phyloP scores from a whole-genome alignment of 2,329 filamentous ascomycete species.

The Ophiocordyceps polyrhachis-furcata region DNA sequence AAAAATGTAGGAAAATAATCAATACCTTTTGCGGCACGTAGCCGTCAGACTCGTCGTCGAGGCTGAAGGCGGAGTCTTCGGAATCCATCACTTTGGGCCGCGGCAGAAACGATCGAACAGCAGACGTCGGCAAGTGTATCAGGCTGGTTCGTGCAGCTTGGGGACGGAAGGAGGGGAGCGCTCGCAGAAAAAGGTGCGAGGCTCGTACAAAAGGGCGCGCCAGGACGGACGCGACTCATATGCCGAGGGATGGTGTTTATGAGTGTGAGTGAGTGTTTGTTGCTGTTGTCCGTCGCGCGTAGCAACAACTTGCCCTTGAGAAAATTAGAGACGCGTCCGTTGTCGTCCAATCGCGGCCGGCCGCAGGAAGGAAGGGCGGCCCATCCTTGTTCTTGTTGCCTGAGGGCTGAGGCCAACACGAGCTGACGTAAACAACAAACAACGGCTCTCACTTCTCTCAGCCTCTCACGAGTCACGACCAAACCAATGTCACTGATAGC shows the following conservation, averaged over 20 bases:
- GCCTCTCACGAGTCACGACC: background rate
- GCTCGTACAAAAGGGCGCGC: constrained; percentile 6
- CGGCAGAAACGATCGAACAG: background rate
- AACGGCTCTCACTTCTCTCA: background rate
- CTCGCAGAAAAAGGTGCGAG: constrained; percentile 9
- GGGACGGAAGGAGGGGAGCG: constrained; percentile 6
- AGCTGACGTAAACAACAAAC: background rate
- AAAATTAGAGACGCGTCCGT: background rate
- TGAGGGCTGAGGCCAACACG: background rate
- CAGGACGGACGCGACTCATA: constrained; percentile 7
- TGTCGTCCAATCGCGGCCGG: background rate
- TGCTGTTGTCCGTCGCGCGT: background rate
- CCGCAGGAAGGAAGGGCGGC: background rate
- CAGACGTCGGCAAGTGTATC: constrained; percentile 5
- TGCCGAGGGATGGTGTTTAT: background rate
- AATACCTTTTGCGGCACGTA: constrained; percentile 20
- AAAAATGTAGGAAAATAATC: too few relatives aligned
- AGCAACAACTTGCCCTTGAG: background rate
- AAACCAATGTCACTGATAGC: too few relatives aligned
- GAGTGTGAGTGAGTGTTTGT: background rate
- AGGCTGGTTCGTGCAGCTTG: constrained; percentile 6
- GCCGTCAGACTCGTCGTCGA: constrained; percentile 22
- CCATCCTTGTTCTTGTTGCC: background rate
- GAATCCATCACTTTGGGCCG: constrained; percentile 9
- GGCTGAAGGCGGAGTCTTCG: constrained; percentile 24